phyloP scores from a whole-genome alignment of 495 filamentous ascomycete genomes.

The Aspergillus sclerotioniger region DNA sequence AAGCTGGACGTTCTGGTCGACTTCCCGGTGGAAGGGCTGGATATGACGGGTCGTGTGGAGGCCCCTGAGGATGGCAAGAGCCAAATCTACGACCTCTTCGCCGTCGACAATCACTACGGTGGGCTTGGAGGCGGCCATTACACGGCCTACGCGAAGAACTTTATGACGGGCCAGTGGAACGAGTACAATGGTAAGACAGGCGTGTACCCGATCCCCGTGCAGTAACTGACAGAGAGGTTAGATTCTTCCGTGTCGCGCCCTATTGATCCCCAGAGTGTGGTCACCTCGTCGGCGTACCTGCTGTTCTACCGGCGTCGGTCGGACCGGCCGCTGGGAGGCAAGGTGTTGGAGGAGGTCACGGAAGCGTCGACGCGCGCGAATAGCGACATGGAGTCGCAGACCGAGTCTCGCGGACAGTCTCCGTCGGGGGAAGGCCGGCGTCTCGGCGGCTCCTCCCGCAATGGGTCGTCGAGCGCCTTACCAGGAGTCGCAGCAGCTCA shows the following conservation, averaged over 20 bases:
- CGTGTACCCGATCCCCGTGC: constrained; percentile 5
- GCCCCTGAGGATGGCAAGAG: constrained; percentile 73
- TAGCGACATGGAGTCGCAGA: constrained; percentile 43
- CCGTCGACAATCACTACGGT: constrained; percentile 92
- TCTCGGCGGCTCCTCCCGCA: constrained; percentile 81
- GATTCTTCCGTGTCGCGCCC: constrained; percentile 64
- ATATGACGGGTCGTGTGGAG: constrained; percentile 76
- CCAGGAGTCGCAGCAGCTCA: constrained; percentile 70
- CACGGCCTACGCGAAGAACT: constrained; percentile 90
- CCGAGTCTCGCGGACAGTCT: constrained; percentile 50
- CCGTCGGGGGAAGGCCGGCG: constrained; percentile 78
- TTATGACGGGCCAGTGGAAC: constrained; percentile 80
- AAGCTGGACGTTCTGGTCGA: constrained; percentile 91
- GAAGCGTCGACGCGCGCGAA: constrained; percentile 46
- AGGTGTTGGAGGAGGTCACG: constrained; percentile 66
- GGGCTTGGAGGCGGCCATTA: constrained; percentile 93
- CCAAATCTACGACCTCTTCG: constrained; percentile 86
- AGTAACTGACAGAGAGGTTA: constrained; percentile 33
- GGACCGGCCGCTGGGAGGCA: constrained; percentile 69
- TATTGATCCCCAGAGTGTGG: constrained; percentile 52
- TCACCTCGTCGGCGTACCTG: constrained; percentile 77
- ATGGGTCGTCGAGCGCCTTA: constrained; percentile 82
- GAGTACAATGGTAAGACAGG: constrained; percentile 80
- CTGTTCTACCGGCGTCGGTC: constrained; percentile 94
- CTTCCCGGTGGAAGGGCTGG: constrained; percentile 84